phyloP scores from a whole-genome alignment of 768 basidiomycete species.

The Xerocomellus dryophilus region DNA sequence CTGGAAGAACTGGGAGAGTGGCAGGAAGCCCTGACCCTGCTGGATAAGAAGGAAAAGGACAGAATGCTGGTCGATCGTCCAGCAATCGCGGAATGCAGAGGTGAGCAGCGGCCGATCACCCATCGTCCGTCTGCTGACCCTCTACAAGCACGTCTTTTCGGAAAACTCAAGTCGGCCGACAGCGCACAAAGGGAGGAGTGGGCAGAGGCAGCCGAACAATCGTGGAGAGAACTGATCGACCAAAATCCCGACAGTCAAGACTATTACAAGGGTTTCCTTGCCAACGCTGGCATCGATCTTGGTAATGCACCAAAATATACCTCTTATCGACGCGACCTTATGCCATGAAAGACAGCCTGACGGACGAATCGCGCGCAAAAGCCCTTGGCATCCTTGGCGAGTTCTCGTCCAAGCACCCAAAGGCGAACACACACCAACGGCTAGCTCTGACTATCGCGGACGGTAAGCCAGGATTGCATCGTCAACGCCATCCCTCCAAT shows the following conservation, averaged over 20 bases:
- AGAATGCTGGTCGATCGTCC: slow-evolving; percentile 69
- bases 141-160: slow-evolving; percentile 69
- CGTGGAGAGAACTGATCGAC: slow-evolving; percentile 78
- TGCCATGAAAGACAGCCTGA: slow-evolving; percentile 34
- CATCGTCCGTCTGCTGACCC: slow-evolving; percentile 2
- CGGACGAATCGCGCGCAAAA: slow-evolving; percentile 48
- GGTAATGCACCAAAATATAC: slow-evolving; percentile 41
- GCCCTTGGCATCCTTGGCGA: slow-evolving; percentile 58
- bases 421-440: slow-evolving; percentile 68
- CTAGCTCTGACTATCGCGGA: slow-evolving; percentile 66
- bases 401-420: slow-evolving; percentile 61
- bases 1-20: slow-evolving; percentile 71
- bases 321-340: slow-evolving; percentile 13
- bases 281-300: slow-evolving; percentile 60
- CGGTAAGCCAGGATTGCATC: slow-evolving; percentile 33
- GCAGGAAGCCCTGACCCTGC: slow-evolving; percentile 54
- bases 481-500: neutral
- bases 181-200: slow-evolving; percentile 30
- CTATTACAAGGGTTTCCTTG: slow-evolving; percentile 75
- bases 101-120: slow-evolving; percentile 33
- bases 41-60: slow-evolving; percentile 63
- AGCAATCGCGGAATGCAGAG: slow-evolving; percentile 64
- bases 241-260: slow-evolving; percentile 81
- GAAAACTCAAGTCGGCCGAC: slow-evolving; percentile 41
- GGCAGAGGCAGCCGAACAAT: slow-evolving; percentile 69